A percentile compares a stretch with the other conserved stretches of the same genome.
These are phyloP conservation scores for Amylocystis lapponica DNA, from an alignment of 768 basidiomycete genomes.

Conservation along the genomic window DNA sequence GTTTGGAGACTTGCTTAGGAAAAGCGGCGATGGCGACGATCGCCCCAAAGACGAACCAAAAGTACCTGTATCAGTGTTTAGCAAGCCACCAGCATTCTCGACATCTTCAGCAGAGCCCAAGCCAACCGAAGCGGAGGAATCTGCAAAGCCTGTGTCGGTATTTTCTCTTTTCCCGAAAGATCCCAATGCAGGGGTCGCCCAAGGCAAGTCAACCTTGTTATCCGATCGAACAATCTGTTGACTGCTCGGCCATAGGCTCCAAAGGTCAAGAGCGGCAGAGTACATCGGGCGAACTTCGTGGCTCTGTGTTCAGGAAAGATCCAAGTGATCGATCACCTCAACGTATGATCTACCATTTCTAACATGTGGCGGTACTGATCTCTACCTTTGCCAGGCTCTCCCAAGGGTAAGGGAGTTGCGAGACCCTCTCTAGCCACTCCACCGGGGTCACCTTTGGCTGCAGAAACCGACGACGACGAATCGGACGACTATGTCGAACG, in stretches of 20 bases:
- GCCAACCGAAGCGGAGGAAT: background rate
- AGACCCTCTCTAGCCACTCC: background rate
- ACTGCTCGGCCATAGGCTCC: no score
- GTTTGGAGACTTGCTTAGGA: slow-evolving; percentile 57
- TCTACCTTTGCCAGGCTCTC: no score
- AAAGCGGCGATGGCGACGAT: slow-evolving; percentile 5
- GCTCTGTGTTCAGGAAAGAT: slow-evolving; percentile 4
- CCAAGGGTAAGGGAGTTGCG: no score
- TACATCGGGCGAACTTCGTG: no score
- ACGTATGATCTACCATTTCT: no score
- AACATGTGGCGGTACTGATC: no score
- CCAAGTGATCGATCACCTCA: no score
- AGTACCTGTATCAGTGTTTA: slow-evolving; percentile 15
- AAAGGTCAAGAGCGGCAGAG: no score
- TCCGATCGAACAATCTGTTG: no score
- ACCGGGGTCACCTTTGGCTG: background rate
- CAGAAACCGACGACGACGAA: slow-evolving; percentile 2
- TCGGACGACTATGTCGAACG: slow-evolving; percentile 17
- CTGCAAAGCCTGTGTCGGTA: background rate
- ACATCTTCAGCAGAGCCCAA: background rate
- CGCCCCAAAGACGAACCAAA: slow-evolving; percentile 12
- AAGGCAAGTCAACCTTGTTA: no score
- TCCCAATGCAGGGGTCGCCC: no score
- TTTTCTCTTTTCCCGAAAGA: background rate
- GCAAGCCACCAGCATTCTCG: background rate